Conservation (phyloP, 2,329 filamentous ascomycete genomes). For the Alternaria longipes region DNA sequence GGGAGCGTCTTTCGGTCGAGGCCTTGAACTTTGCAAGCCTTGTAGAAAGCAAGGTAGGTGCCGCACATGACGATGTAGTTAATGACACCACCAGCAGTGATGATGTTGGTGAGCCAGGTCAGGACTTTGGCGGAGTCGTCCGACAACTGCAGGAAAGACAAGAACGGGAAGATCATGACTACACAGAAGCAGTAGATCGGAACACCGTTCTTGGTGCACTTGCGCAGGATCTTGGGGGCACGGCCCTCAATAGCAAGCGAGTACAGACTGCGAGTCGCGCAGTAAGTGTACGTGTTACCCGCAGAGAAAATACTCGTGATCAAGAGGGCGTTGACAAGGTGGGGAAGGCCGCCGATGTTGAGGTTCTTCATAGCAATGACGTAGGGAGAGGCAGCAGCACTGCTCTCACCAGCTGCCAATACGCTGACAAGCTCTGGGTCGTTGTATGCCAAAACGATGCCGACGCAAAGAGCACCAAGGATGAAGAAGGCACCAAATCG, state of each 20-base stretch:
- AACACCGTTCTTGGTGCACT: conserved; percentile 70
- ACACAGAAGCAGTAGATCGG: conserved; percentile 76
- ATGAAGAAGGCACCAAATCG: conserved; percentile 60
- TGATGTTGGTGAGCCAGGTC: conserved; percentile 75
- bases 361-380: conserved; percentile 69
- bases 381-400: conserved; percentile 68
- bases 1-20: conserved; percentile 61
- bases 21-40: conserved; percentile 59
- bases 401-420: conserved; percentile 38
- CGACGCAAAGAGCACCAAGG: conserved; percentile 56
- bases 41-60: conserved; percentile 69
- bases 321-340: conserved; percentile 66
- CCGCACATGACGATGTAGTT: conserved; percentile 61
- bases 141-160: conserved; percentile 78
- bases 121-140: conserved; percentile 72
- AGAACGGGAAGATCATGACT: conserved; percentile 72
- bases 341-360: conserved; percentile 62
- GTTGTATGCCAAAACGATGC: conserved; percentile 66
- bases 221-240: conserved; percentile 64
- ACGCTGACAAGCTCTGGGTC: conserved; percentile 74
- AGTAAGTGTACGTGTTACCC: conserved; percentile 65
- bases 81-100: conserved; percentile 72
- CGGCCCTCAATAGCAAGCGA: conserved; percentile 63
- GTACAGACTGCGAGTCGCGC: conserved; percentile 63
- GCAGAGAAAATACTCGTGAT: conserved; percentile 65